These are phyloP conservation scores for Myxozyma neglecta DNA, from an alignment of 805 yeast species.

Conservation along the genomic window DNA sequence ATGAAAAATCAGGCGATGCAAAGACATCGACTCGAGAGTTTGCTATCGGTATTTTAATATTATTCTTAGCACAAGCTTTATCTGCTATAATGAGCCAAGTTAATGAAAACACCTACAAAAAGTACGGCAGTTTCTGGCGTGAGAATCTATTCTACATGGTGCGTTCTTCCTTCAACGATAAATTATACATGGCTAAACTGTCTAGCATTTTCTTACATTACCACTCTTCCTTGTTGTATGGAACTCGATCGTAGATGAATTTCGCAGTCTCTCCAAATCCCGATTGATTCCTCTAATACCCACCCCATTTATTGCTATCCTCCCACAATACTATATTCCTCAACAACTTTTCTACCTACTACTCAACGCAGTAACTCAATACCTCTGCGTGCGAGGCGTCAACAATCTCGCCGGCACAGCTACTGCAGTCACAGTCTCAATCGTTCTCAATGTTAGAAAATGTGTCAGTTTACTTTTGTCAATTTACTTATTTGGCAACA, in stretches of 20 bases:
- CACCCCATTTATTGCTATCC: neutral
- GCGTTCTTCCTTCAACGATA: constrained; percentile 43
- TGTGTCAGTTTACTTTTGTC: constrained; percentile 60
- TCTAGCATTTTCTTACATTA: constrained; percentile 26
- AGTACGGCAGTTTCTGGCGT: constrained; percentile 62
- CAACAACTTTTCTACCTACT: constrained; percentile 37
- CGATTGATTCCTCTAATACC: constrained; percentile 17
- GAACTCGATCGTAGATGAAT: constrained; percentile 41
- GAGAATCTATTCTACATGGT: constrained; percentile 59
- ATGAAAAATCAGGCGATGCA: constrained; percentile 6
- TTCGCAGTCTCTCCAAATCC: constrained; percentile 33
- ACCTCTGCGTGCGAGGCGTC: constrained; percentile 67
- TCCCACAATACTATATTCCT: constrained; percentile 32
- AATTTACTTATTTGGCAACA: constrained; percentile 52
- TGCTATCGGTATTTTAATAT: constrained; percentile 45
- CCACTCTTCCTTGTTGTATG: constrained; percentile 35
- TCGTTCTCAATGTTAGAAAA: constrained; percentile 61
- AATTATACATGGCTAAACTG: neutral
- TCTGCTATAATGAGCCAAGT: constrained; percentile 60
- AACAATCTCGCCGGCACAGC: constrained; percentile 58
- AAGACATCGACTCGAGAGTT: constrained; percentile 36
- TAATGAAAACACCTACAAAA: constrained; percentile 51
- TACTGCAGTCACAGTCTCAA: constrained; percentile 62
- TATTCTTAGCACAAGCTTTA: constrained; percentile 51
- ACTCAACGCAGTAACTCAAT: constrained; percentile 55